Evolutionary conservation across 1,284 basidiomycete species (phyloP), one percentile per base, ranked within the genome.

Genomic region (Marasmius fiardii): DNA sequence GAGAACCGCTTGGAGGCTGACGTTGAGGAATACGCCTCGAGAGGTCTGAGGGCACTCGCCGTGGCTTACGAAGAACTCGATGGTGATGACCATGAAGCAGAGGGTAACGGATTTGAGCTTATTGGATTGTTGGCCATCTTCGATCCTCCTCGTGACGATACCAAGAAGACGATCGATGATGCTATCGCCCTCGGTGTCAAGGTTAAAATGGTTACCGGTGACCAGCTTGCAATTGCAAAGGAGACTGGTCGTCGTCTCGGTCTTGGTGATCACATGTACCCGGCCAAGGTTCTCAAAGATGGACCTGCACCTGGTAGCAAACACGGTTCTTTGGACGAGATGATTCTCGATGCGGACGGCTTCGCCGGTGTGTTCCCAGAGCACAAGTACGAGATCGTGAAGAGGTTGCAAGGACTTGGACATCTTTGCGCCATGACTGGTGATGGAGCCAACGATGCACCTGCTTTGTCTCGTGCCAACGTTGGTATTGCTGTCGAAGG

Each of bases 151-250:
- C 93, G 95, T 76, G 90, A 92, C 6, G 96, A 99, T 74, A 99
- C 96, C 74, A 97, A 98, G 82, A 92, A 98, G 78, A 99, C 95
- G 34, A 97, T 99, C 70, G 94, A 98, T 71, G 94, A 98, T 74
- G 95, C 95, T 58, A 80, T 95, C 61, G 88, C 89, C 59, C 92
- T 98, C 71, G 95, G 96, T 77, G 95, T 98, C 65, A 90, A 90
- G 74, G 95, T 98, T 74, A 98, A 98, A 89, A 98, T 98, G 96
- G 95, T 98, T 62, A 98, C 95, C 49, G 95, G 95, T 85, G 95
- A 98, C 75, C 94, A 98, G 80, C 92, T 98, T 69, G 95, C 96
- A 65, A 98, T 98, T 64, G 95, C 95, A 59, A 98, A 98, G 86
- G 96, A 98, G 76, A 98, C 95, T 62, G 95, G 96, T 65, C 92